A percentile compares a stretch with the other conserved stretches of the same genome.
Conservation (phyloP, 768 basidiomycete genomes). For the Macrolepiota albuminosa region DNA sequence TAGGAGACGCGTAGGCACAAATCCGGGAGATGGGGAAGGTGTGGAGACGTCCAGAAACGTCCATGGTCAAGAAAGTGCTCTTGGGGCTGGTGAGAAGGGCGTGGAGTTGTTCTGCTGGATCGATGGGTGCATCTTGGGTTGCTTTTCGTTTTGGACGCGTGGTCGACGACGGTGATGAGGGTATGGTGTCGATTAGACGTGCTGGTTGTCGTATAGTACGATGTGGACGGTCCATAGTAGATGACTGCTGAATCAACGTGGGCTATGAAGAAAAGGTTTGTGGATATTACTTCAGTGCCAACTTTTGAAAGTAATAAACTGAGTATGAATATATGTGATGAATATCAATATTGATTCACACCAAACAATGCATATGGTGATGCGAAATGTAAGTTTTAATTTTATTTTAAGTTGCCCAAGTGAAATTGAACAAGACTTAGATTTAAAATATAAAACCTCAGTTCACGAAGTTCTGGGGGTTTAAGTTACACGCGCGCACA, state of each 20-base stretch:
- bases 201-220: constrained; percentile 12
- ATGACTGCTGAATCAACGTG: background rate
- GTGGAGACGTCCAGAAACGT: constrained; percentile 42
- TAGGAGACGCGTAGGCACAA: constrained; percentile 5
- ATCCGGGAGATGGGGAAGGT: constrained; percentile 5
- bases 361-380: too few relatives aligned
- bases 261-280: background rate
- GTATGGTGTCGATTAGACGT: constrained; percentile 1
- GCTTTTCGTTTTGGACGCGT: constrained; percentile 10
- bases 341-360: background rate
- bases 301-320: too few relatives aligned
- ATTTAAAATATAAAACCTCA: too few relatives aligned
- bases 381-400: too few relatives aligned
- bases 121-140: constrained; percentile 4
- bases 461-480: too few relatives aligned
- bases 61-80: constrained; percentile 20
- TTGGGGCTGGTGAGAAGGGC: constrained; percentile 11
- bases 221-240: constrained; percentile 14
- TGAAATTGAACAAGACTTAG: too few relatives aligned
- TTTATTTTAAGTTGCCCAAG: too few relatives aligned
- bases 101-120: constrained; percentile 10
- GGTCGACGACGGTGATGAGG: background rate
- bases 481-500: too few relatives aligned
- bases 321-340: background rate
- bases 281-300: background rate